A percentile compares a stretch with the other conserved stretches of the same genome.
phyloP scores from a whole-genome alignment of 83 land plant species.

The Thuja plicata region DNA sequence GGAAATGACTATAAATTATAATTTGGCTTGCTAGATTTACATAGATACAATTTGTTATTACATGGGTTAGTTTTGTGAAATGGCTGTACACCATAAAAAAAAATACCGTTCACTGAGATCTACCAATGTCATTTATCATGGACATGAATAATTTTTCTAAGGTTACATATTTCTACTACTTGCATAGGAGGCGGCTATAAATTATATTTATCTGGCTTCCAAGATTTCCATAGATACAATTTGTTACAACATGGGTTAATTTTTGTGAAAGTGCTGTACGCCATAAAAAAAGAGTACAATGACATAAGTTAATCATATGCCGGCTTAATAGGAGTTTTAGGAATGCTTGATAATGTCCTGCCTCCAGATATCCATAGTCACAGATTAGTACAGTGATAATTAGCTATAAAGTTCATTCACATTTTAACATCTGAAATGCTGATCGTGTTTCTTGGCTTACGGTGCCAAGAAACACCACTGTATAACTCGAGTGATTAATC shows the following conservation, averaged over 20 bases:
- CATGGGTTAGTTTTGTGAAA: not conserved
- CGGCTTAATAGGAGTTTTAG: slow-evolving; percentile 32
- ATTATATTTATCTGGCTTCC: not conserved
- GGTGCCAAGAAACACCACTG: not conserved
- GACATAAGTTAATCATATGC: not conserved
- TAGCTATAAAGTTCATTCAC: not conserved
- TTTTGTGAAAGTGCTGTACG: not conserved
- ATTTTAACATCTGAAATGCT: not conserved
- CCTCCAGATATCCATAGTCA: not conserved
- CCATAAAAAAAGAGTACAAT: not conserved
- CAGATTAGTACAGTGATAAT: not conserved
- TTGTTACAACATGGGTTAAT: not conserved
- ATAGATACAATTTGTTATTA: not conserved
- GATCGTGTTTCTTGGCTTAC: not conserved
- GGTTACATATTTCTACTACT: not conserved
- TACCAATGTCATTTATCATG: too few species aligned
- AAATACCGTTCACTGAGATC: not conserved
- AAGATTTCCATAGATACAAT: too few species aligned
- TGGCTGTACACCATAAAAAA: not conserved
- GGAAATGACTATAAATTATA: not conserved
- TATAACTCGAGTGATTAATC: not conserved
- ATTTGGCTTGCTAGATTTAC: not conserved
- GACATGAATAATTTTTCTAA: too few species aligned
- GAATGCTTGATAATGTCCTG: slow-evolving; percentile 63
- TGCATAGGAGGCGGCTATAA: not conserved